Base-by-base conservation (phyloP, 140 eudicot species). In the Erigeron philadelphicus region DNA sequence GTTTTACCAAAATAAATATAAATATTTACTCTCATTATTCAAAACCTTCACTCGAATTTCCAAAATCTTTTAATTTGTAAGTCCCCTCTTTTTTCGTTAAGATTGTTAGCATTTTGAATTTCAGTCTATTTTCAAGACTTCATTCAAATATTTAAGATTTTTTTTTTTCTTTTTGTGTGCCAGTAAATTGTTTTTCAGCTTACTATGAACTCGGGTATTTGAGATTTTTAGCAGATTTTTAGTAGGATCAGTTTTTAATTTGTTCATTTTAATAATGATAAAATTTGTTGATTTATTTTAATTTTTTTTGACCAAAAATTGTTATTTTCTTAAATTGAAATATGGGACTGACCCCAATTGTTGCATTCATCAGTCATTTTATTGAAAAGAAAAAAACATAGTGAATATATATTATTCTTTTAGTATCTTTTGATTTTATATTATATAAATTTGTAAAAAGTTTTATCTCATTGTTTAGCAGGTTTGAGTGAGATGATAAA, bases 401-500 rank as follows among this genome's bases (percentile, higher is more conserved):
- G 5, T 2, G 7, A n/a, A n/a, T 53, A 16, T 45, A 53, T 7
- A 53, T 5, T 50, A 15, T 0, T n/a, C 16, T 21, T 17, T 16
- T 16, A 21, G 18, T 53, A 19, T 2, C 6, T 15, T 53, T 53
- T 3, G 3, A 6, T 18, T 55, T 50, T 11, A 7, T 64, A 11
- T 7, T 16, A 31, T 31, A 31, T 31, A 31, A 31, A 2, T 31
- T 31, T 31, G 3, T 2, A 2, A 2, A 4, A 31, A 31, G 38
- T 40, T 4, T 3, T 41, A 2, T 67, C 41, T 47, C 11, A 38
- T 50, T 62, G 47, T 54, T 70, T 67, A 77, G 67, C 57, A 74
- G 63, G 53, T 65, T 72, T 76, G 76, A 43, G 52, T 64, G 67
- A 54, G 66, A 77, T 71, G 86, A 72, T 35, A 54, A 76, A 53